Base-by-base conservation (phyloP, 2,329 filamentous ascomycete genomes). In the Chrysosporium queenslandicum region DNA sequence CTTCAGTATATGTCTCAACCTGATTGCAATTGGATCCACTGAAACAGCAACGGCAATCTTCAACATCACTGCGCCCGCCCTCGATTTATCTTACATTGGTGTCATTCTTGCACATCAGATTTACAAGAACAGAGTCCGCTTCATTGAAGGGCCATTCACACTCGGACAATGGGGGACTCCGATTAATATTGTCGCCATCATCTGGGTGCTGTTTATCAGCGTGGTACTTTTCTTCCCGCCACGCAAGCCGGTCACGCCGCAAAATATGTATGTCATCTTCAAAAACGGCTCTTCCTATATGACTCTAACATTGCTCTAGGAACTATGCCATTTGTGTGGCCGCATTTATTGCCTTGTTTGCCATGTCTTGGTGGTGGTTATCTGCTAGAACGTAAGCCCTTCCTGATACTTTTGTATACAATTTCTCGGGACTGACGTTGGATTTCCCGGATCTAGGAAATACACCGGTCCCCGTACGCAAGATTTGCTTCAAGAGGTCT, bases 151-250 rank as follows among this genome's bases (percentile, higher is more conserved):
- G 0, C 79, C 78, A 1, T 81, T 76, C 59, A 78, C 74, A 0
- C 72, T 82, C 49, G 79, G 78, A 0, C 69, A 59, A 56, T 80
- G 75, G 76, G 75, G 76, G 50, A 72, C 71, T 46, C 71, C 73
- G 0, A 63, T 82, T 48, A 83, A 82, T 56, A 67, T 68, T 5
- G 64, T 81, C 11, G 77, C 80, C 1, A 72, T 80, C n/a, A 64
- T 67, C 2, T 83, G 81, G 81, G 79, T 82, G 2, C 57, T 74
- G 23, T 81, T 83, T 60, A 82, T 83, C 57, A 81, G 77, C 58
- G 69, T 77, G 8, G 74, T 83, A n/a, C 66, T 83, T 16, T 79
- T 77, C 58, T 76, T 77, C 62, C 75, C 75, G 6, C 69, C 73
- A 1, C 63, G 63, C 8, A 65, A 68, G 42, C 76, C 75, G 7